A percentile compares a stretch with the other conserved stretches of the same genome.
phyloP scores from a whole-genome alignment of 2,329 filamentous ascomycete genomes.

The Cephalotrichum gorgonifer region DNA sequence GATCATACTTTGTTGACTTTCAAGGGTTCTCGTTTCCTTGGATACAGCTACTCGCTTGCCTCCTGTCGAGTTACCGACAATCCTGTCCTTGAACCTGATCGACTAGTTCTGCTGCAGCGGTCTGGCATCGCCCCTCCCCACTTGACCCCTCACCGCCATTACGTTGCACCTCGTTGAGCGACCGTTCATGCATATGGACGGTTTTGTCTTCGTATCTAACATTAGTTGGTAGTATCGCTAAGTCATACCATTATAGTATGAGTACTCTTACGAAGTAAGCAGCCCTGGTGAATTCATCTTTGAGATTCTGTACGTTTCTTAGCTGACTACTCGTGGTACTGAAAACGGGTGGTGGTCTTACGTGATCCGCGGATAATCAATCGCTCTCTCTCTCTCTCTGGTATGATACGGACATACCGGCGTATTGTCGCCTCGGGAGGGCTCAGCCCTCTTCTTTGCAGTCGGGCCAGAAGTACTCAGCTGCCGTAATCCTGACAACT shows the following conservation, averaged over 20 bases:
- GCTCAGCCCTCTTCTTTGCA: not conserved
- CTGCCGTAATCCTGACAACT: not conserved
- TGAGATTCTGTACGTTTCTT: not conserved
- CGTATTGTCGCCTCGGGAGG: not conserved
- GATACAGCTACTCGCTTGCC: not conserved
- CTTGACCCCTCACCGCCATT: conserved; percentile 3
- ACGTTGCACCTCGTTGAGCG: not conserved
- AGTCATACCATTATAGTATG: too few species aligned
- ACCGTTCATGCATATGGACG: not conserved
- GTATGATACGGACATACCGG: not conserved
- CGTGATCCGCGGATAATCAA: not conserved
- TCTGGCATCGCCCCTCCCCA: not conserved
- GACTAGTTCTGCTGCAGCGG: not conserved
- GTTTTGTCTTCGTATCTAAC: not conserved
- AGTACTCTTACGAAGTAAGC: not conserved
- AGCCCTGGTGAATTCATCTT: not conserved
- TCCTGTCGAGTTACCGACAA: not conserved
- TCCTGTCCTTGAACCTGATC: not conserved
- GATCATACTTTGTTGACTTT: too few species aligned
- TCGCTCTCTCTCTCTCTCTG: not conserved
- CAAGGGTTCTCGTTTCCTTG: not conserved
- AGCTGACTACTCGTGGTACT: not conserved
- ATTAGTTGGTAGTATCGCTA: too few species aligned
- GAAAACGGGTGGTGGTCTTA: not conserved
- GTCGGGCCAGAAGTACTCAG: not conserved